These are phyloP conservation scores for Linum tenue DNA, from an alignment of 345 rosid genomes.

Conservation along the genomic window DNA sequence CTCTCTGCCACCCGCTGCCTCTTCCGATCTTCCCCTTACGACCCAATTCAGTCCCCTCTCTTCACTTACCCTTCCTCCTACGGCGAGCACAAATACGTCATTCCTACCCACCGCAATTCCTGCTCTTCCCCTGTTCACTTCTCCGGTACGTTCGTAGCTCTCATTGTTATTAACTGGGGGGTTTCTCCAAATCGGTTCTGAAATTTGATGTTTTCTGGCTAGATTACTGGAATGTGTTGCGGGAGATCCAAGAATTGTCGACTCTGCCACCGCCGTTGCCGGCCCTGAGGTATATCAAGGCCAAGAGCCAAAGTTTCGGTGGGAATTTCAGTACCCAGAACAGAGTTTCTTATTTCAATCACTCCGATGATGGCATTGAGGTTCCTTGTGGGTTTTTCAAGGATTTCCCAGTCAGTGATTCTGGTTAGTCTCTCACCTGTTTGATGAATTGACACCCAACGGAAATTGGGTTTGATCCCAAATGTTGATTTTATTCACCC, in stretches of 20 bases:
- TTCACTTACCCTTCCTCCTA: constrained; percentile 73
- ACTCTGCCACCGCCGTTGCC: constrained; percentile 15
- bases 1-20: constrained; percentile 49
- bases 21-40: constrained; percentile 62
- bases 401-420: constrained; percentile 42
- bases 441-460: neutral
- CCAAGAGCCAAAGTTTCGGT: constrained; percentile 45
- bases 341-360: constrained; percentile 57
- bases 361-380: constrained; percentile 20
- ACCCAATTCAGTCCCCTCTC: constrained; percentile 54
- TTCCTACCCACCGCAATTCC: constrained; percentile 52
- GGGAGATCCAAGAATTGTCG: constrained; percentile 42
- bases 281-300: constrained; percentile 46
- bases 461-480: no score
- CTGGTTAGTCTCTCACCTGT: constrained; percentile 39
- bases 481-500: no score
- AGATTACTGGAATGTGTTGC: constrained; percentile 54
- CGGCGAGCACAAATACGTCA: constrained; percentile 77
- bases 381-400: constrained; percentile 80
- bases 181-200: neutral
- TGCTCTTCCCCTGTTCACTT: constrained; percentile 65
- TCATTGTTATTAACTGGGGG: neutral
- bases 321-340: constrained; percentile 45
- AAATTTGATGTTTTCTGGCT: neutral
- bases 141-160: constrained; percentile 35